Conservation (phyloP, 1,284 basidiomycete species). For the Cutaneotrichosporon cutaneum region DNA sequence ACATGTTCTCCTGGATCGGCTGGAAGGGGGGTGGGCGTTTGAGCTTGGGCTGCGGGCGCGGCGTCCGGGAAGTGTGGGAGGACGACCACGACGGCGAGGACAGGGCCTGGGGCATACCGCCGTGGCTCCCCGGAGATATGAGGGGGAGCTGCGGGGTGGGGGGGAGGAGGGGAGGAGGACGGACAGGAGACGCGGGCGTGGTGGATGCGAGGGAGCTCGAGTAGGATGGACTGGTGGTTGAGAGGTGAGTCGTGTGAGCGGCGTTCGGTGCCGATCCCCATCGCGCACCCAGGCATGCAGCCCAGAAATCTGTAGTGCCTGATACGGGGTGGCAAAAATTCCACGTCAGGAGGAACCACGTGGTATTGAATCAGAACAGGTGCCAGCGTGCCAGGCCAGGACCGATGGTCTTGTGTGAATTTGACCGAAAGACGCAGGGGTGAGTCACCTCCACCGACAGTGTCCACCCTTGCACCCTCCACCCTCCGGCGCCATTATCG, state of each 20-base stretch:
- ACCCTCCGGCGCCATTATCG: too few relatives aligned
- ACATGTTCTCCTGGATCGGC: constrained; percentile 6
- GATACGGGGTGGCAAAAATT: neutral
- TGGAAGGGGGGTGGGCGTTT: neutral
- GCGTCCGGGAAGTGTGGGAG: constrained; percentile 33
- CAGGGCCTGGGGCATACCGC: constrained; percentile 25
- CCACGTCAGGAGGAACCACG: neutral
- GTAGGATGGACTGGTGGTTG: neutral
- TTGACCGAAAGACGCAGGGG: too few relatives aligned
- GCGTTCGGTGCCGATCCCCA: neutral
- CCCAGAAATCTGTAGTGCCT: neutral
- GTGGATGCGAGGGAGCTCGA: neutral
- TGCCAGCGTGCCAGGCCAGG: too few relatives aligned
- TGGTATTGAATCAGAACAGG: too few relatives aligned
- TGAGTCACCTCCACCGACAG: neutral
- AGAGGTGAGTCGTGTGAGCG: neutral
- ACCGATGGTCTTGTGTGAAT: too few relatives aligned
- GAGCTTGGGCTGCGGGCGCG: constrained; percentile 19
- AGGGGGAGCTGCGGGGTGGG: neutral
- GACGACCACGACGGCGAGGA: constrained; percentile 36
- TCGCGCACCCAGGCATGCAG: neutral
- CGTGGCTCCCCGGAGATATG: neutral
- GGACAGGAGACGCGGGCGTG: neutral
- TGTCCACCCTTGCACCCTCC: neutral
- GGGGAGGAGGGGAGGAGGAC: neutral